Conservation (phyloP, 352 stramenopile genomes). For the Phytophthora nicotianae region DNA sequence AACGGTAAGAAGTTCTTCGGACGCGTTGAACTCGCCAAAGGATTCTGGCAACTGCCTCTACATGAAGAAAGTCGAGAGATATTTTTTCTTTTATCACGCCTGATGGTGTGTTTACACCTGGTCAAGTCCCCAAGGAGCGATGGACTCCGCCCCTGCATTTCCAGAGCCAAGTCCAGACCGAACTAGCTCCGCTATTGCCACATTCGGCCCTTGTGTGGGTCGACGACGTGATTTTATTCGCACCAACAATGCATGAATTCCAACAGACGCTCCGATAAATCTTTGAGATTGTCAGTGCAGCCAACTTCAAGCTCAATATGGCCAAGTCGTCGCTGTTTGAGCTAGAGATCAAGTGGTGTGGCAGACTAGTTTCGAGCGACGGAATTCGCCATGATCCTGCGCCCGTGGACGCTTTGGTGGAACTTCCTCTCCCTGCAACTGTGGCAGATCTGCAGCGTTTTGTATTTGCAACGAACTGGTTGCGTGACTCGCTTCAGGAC, state of each 20-base stretch:
- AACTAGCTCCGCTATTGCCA: conserved; percentile 11
- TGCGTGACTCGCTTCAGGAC: background rate
- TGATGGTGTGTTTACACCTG: conserved; percentile 20
- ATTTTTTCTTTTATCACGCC: conserved; percentile 27
- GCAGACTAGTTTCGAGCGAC: conserved; percentile 7
- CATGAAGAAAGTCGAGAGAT: conserved; percentile 15
- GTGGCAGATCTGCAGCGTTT: conserved; percentile 1
- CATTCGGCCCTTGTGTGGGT: conserved; percentile 27
- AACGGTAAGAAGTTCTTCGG: conserved; percentile 7
- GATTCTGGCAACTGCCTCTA: conserved; percentile 31
- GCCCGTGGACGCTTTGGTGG: background rate
- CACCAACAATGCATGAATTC: conserved; percentile 2
- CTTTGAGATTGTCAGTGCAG: conserved; percentile 14
- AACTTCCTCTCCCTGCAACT: background rate
- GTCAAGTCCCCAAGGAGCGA: conserved; percentile 1
- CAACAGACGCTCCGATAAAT: conserved; percentile 3
- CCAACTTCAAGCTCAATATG: conserved; percentile 25
- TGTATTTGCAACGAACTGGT: background rate
- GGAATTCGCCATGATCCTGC: conserved; percentile 20
- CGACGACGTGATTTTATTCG: conserved; percentile 34
- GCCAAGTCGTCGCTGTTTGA: conserved; percentile 24
- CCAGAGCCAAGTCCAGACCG: background rate
- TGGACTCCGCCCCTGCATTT: conserved; percentile 7
- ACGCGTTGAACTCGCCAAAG: conserved; percentile 22
- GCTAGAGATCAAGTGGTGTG: conserved; percentile 26